These are phyloP conservation scores for Leptographium procerum DNA, from an alignment of 2,329 filamentous ascomycete species.

Conservation along the genomic window DNA sequence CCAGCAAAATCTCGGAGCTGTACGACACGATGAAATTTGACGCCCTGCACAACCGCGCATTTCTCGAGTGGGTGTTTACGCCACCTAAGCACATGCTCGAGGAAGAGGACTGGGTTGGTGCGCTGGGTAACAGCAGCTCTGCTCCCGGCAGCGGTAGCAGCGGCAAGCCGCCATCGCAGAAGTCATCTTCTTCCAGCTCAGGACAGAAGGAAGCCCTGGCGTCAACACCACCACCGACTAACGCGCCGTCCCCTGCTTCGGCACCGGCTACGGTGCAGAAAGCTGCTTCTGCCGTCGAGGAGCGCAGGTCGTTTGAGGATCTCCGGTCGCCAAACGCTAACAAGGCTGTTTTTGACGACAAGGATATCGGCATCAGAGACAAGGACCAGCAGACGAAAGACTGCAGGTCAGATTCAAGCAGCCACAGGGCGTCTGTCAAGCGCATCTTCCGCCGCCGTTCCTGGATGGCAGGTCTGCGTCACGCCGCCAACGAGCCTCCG, in stretches of 20 bases:
- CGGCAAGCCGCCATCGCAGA: conserved; percentile 27
- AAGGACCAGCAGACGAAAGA: conserved; percentile 18
- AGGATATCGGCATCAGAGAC: not conserved
- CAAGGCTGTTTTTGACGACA: not conserved
- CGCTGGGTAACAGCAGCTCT: conserved; percentile 21
- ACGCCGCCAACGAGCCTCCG: conserved; percentile 37
- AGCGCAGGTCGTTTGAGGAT: conserved; percentile 9
- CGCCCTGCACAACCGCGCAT: conserved; percentile 89
- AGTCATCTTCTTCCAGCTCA: conserved; percentile 8
- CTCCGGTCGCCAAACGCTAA: conserved; percentile 1
- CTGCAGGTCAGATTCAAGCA: conserved; percentile 12
- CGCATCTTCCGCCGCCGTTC: conserved; percentile 50
- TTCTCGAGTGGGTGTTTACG: conserved; percentile 95
- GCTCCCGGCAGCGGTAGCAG: conserved; percentile 19
- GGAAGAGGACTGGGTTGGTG: conserved; percentile 37
- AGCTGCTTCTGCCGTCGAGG: not conserved
- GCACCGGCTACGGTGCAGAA: not conserved
- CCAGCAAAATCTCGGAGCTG: conserved; percentile 94
- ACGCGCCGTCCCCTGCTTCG: not conserved
- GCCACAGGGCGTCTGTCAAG: conserved; percentile 26
- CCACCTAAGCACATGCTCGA: conserved; percentile 69
- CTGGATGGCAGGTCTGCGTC: conserved; percentile 42
- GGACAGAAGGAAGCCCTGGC: conserved; percentile 18
- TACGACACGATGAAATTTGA: conserved; percentile 99
- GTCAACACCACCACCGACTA: not conserved